Conservation (phyloP, 192 early-diverging fungal genomes). For the Coemansia sp. region DNA sequence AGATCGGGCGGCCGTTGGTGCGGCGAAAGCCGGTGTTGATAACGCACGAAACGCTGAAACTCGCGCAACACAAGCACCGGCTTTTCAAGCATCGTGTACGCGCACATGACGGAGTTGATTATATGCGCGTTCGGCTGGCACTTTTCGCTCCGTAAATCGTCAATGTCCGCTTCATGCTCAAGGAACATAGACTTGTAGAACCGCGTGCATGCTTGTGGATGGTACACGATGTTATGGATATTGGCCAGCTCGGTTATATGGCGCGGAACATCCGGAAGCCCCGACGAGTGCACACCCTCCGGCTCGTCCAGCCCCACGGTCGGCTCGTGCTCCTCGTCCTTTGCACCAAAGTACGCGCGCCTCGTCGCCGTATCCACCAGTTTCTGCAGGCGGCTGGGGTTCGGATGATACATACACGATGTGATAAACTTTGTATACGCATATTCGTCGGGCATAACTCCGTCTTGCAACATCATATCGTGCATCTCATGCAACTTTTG, state of each 20-base stretch:
- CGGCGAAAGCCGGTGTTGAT: slow-evolving; percentile 30
- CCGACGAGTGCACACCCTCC: slow-evolving; percentile 7
- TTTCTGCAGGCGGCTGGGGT: slow-evolving; percentile 10
- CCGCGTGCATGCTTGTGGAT: slow-evolving; percentile 38
- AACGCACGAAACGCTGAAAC: slow-evolving; percentile 36
- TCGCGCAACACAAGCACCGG: slow-evolving; percentile 35
- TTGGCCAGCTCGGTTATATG: slow-evolving; percentile 4
- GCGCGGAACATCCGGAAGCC: slow-evolving; percentile 19
- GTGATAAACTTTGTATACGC: slow-evolving; percentile 51
- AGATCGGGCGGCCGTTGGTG: slow-evolving; percentile 20
- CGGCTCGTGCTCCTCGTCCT: neutral
- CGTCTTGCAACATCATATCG: slow-evolving; percentile 48
- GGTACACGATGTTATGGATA: slow-evolving; percentile 18
- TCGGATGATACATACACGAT: slow-evolving; percentile 48
- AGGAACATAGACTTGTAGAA: slow-evolving; percentile 44
- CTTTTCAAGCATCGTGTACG: slow-evolving; percentile 29
- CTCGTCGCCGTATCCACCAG: slow-evolving; percentile 10
- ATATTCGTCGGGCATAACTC: slow-evolving; percentile 33
- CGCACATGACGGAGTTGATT: slow-evolving; percentile 46
- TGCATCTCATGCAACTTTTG: slow-evolving; percentile 33
- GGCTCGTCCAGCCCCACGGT: neutral
- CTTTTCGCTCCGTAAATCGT: slow-evolving; percentile 11
- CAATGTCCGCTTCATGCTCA: slow-evolving; percentile 14
- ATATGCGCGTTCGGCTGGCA: slow-evolving; percentile 35
- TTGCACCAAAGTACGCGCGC: neutral